phyloP scores from a whole-genome alignment of 208 protist species.

The Leishmania martiniquensis region DNA sequence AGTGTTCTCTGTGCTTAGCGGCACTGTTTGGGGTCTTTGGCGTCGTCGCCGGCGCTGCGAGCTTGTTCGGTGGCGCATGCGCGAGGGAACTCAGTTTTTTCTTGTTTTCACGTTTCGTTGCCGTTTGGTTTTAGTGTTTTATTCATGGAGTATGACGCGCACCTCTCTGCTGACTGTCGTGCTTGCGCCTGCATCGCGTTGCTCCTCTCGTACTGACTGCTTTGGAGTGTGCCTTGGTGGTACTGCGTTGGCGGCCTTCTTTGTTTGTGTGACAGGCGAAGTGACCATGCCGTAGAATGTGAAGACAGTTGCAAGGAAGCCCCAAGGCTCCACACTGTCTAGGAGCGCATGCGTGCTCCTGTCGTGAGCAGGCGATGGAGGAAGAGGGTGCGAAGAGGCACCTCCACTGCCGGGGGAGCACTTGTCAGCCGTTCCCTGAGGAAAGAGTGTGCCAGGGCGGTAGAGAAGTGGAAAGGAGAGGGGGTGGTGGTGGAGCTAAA shows the following conservation, averaged over 20 bases:
- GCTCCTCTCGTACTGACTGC: not conserved
- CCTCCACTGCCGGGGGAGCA: not conserved
- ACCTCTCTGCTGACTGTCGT: not conserved
- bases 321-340: too few species aligned
- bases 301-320: too few species aligned
- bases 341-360: too few species aligned
- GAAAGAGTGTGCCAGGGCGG: not conserved
- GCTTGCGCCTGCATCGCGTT: not conserved
- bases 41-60: too few species aligned
- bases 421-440: not conserved
- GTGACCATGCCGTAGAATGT: not conserved
- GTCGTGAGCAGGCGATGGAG: too few species aligned
- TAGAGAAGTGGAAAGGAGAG: not conserved
- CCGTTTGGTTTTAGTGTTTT: not conserved
- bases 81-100: not conserved
- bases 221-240: not conserved
- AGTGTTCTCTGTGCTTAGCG: not conserved
- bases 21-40: too few species aligned
- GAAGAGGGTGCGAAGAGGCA: not conserved
- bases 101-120: not conserved
- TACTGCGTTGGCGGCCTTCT: not conserved
- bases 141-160: too few species aligned
- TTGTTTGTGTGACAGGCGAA: not conserved
- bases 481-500: not conserved
- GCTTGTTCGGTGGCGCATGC: not conserved